A percentile compares a stretch with the other conserved stretches of the same genome.
phyloP scores from a whole-genome alignment of 2,329 filamentous ascomycete genomes.

The Ilyonectria robusta region DNA sequence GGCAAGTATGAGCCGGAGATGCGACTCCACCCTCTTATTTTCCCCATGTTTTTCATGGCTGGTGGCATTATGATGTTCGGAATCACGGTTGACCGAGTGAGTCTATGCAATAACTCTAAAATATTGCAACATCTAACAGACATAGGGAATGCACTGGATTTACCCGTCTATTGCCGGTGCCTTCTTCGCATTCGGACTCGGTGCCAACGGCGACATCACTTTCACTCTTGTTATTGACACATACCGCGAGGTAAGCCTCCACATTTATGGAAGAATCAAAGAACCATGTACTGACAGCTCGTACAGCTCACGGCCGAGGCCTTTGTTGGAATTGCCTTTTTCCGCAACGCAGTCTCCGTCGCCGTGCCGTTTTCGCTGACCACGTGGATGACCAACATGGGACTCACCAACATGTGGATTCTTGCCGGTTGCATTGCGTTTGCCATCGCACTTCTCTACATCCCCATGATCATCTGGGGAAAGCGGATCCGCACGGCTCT shows the following conservation, averaged over 20 bases:
- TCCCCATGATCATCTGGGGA: conserved; percentile 52
- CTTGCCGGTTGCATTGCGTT: conserved; percentile 43
- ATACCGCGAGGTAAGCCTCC: conserved; percentile 45
- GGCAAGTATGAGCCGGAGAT: conserved; percentile 62
- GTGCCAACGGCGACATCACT: conserved; percentile 54
- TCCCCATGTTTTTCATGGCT: conserved; percentile 51
- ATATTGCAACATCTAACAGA: background rate
- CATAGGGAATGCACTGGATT: conserved; percentile 60
- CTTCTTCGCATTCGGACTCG: conserved; percentile 56
- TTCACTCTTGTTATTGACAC: conserved; percentile 56
- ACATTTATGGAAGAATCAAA: background rate
- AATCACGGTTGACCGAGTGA: conserved; percentile 52
- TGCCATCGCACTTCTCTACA: conserved; percentile 39
- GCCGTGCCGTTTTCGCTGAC: conserved; percentile 48
- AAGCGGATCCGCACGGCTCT: conserved; percentile 46
- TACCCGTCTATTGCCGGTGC: conserved; percentile 55
- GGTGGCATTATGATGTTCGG: conserved; percentile 59
- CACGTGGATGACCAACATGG: conserved; percentile 51
- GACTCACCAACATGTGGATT: conserved; percentile 50
- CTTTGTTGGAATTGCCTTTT: conserved; percentile 51
- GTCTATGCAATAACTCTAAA: background rate
- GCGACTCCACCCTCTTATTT: conserved; percentile 52
- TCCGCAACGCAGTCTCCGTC: conserved; percentile 51
- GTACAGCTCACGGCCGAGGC: conserved; percentile 44
- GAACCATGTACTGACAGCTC: fast-evolving